Evolutionary conservation across 129 eudicot species (phyloP), one percentile per base, ranked within the genome.

Genomic region (Arctium lappa): DNA sequence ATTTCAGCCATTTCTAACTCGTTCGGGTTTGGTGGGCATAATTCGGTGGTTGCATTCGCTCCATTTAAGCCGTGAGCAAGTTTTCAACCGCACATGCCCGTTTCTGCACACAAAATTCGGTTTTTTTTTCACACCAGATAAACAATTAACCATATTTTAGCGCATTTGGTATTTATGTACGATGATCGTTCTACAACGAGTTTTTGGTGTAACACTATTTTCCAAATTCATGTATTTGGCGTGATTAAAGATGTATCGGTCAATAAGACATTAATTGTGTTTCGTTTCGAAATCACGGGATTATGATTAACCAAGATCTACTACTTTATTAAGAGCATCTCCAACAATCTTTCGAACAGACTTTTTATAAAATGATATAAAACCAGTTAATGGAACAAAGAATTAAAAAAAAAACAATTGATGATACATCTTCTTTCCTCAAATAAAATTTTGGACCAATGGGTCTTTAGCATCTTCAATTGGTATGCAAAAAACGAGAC

Each of bases 11-110:
- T 91, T 68, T 91, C 97, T 50, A 91, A 91, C 87, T 91, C 97
- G 11, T 91, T 89, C 16, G 93, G 95, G 50, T 91, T 91, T 79
- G 95, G 95, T 11, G 92, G 92, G 71, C 92, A 87, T 69, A 91
- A 90, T 62, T 88, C 90, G 11, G 94, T 90, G 62, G 94, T 88
- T 72, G 94, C 85, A 31, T 90, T 90, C 18, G 87, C 94, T 72
- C 90, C 91, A 16, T 88, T 83, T 69, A 88, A 88, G 83, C 89
- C 90, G 11, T 90, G 72, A 86, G 76, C 13, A 6, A 53, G 16
- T 31, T 81, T 42, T n/a, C 38, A 32, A n/a, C 34, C 37, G 31
- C 73, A 44, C 16, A 30, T 74, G 77, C n/a, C 37, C 81, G 34
- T 16, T 30, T 46, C 80, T 11, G 16, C 32, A 16, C 42, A 75